Evolutionary conservation across 2,329 filamentous ascomycete genomes (phyloP).

Genomic region (Pyricularia pennisetigena): DNA sequence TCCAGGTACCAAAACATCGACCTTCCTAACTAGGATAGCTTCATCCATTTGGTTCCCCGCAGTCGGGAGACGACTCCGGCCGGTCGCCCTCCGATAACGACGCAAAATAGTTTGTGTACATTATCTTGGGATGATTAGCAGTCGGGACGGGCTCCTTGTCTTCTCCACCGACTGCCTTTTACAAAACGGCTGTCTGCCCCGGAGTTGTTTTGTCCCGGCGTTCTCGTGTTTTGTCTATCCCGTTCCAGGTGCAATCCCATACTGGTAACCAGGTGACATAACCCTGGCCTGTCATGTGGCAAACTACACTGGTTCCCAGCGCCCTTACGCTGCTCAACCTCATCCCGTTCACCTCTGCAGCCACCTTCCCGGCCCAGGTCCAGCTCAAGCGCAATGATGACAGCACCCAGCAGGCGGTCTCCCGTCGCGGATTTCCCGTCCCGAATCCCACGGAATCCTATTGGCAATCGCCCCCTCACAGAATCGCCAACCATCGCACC

Average conservation of each 20-base stretch:
- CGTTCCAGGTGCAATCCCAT: neutral
- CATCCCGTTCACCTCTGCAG: neutral
- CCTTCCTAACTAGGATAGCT: neutral
- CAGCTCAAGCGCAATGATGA: neutral
- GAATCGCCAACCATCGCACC: slow-evolving; percentile 10
- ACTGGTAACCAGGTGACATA: neutral
- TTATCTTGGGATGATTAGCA: neutral
- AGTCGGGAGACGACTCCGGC: neutral
- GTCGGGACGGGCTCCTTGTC: neutral
- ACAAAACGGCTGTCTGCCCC: neutral
- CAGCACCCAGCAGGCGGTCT: neutral
- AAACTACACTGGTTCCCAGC: neutral
- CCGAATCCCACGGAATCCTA: slow-evolving; percentile 23
- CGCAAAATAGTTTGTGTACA: neutral
- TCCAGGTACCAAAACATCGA: neutral
- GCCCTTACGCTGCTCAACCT: neutral
- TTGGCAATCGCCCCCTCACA: slow-evolving; percentile 15
- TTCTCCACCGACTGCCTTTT: neutral
- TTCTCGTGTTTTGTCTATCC: neutral
- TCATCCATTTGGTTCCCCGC: neutral
- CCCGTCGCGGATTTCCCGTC: slow-evolving; percentile 14
- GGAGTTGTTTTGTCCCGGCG: neutral
- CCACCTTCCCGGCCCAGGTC: neutral
- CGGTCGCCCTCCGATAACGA: neutral
- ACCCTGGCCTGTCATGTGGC: neutral